phyloP scores from a whole-genome alignment of 306 rosid species.

The Gastrolobium bilobum region DNA sequence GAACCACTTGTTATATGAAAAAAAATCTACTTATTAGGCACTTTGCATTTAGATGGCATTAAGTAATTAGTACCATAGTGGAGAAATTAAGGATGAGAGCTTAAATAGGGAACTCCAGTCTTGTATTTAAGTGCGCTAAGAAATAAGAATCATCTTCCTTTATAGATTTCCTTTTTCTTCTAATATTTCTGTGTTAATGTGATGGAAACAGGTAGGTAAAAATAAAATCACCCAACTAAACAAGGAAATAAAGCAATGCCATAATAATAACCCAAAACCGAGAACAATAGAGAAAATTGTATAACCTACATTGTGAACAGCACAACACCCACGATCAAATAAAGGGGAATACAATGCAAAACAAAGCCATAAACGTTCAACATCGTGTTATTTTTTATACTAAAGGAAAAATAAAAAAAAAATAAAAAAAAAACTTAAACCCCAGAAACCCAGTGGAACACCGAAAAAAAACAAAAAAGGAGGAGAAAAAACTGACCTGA shows the following conservation, averaged over 20 bases:
- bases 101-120: background rate
- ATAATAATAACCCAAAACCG: constrained; percentile 24
- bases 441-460: constrained; percentile 9
- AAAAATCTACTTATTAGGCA: background rate
- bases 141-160: background rate
- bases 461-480: background rate
- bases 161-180: background rate
- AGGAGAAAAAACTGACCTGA: constrained; percentile 54
- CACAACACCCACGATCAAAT: constrained; percentile 31
- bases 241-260: constrained; percentile 34
- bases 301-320: constrained; percentile 53
- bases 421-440: constrained; percentile 1
- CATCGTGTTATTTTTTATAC: background rate
- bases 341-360: constrained; percentile 34
- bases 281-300: constrained; percentile 25
- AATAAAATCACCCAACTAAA: constrained; percentile 31
- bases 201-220: constrained; percentile 22
- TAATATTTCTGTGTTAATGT: constrained; percentile 12
- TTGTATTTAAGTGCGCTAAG: background rate
- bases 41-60: background rate
- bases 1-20: background rate
- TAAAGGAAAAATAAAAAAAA: background rate
- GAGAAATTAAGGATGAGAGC: background rate
- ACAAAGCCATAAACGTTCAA: background rate
- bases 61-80: background rate